These are phyloP conservation scores for Cladosporium colombiae DNA, from an alignment of 2,329 filamentous ascomycete genomes.

Conservation along the genomic window DNA sequence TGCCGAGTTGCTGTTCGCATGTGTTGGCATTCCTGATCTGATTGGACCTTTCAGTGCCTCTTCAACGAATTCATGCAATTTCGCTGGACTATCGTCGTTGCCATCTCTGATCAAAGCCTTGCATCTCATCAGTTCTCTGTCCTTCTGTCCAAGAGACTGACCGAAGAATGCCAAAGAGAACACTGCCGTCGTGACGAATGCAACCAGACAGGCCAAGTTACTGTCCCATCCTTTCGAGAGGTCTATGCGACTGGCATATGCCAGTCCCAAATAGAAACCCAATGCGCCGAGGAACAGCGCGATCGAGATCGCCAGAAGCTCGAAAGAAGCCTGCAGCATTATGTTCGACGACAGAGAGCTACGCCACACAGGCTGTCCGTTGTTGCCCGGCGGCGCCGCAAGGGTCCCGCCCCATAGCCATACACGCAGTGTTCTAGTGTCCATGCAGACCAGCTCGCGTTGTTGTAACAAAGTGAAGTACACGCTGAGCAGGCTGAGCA, in stretches of 20 bases:
- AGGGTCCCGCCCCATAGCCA: slow-evolving; percentile 22
- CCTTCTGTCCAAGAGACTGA: slow-evolving; percentile 22
- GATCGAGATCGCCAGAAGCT: slow-evolving; percentile 22
- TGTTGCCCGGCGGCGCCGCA: not conserved
- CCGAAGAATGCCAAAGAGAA: slow-evolving; percentile 23
- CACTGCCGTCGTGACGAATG: slow-evolving; percentile 20
- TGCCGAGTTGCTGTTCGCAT: not conserved
- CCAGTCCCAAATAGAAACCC: slow-evolving; percentile 21
- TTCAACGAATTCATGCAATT: not conserved
- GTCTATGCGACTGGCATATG: slow-evolving; percentile 17
- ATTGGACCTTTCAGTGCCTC: not conserved
- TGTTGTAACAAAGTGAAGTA: slow-evolving; percentile 25
- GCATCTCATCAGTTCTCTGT: slow-evolving; percentile 18
- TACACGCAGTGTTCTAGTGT: slow-evolving; percentile 16
- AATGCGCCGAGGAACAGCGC: slow-evolving; percentile 20
- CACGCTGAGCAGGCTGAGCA: slow-evolving; percentile 23
- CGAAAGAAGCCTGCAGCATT: slow-evolving; percentile 21
- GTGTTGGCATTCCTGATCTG: not conserved
- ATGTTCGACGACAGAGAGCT: slow-evolving; percentile 22
- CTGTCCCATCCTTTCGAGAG: slow-evolving; percentile 21
- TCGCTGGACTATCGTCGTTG: not conserved
- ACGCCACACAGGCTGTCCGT: slow-evolving; percentile 5
- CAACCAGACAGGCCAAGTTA: slow-evolving; percentile 18
- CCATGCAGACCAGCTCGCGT: slow-evolving; percentile 17
- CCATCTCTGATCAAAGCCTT: not conserved